Evolutionary conservation across 805 yeast genomes (phyloP).

Genomic region (Candida verbasci): DNA sequence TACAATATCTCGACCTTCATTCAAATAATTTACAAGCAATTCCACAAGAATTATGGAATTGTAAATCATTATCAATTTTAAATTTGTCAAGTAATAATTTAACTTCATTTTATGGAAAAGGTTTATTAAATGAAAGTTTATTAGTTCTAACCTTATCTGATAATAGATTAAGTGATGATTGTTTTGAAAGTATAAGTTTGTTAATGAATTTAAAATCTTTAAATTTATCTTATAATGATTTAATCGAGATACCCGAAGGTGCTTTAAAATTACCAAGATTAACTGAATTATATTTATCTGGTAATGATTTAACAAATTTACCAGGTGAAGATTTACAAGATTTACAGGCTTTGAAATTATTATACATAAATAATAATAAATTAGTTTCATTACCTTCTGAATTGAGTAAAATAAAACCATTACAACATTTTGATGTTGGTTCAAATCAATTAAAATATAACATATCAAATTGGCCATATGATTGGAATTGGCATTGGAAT

Average conservation of each 20-base stretch:
- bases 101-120: constrained; percentile 54
- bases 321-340: constrained; percentile 82
- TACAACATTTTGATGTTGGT: constrained; percentile 82
- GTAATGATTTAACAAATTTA: constrained; percentile 71
- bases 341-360: constrained; percentile 51
- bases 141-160: constrained; percentile 67
- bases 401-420: constrained; percentile 57
- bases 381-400: constrained; percentile 87
- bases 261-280: constrained; percentile 54
- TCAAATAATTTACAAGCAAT: constrained; percentile 73
- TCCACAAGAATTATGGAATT: constrained; percentile 63
- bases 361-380: constrained; percentile 79
- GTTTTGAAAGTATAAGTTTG: constrained; percentile 62
- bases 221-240: constrained; percentile 79
- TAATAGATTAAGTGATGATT: constrained; percentile 75
- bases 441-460: constrained; percentile 87
- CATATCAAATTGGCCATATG: constrained; percentile 90
- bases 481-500: constrained; percentile 97
- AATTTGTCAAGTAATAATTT: constrained; percentile 74
- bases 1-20: constrained; percentile 74
- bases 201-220: constrained; percentile 56
- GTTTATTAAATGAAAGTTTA: constrained; percentile 46
- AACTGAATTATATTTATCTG: constrained; percentile 70
- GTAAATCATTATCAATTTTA: constrained; percentile 51
- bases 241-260: constrained; percentile 79